A percentile compares a stretch with the other conserved stretches of the same genome.
Evolutionary conservation across 2,329 filamentous ascomycete species (phyloP).

Genomic region (Scedosporium boydii): DNA sequence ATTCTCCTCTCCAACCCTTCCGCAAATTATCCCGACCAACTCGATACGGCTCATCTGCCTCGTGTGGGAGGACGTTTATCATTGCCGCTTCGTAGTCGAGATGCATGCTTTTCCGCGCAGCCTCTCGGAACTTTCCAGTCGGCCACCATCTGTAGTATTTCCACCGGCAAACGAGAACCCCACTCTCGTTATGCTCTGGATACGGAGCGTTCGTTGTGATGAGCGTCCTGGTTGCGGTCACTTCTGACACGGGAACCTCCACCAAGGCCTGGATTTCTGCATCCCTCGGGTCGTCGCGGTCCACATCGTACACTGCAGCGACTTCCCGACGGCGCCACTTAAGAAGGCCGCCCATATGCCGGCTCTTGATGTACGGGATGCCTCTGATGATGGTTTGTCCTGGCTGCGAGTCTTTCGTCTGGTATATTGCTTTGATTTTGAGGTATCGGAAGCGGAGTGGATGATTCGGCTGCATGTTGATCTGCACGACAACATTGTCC

Average conservation of each 20-base stretch:
- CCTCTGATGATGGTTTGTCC: constrained; percentile 22
- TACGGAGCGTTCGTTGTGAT: constrained; percentile 46
- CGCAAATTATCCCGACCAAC: constrained; percentile 20
- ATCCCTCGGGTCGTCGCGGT: constrained; percentile 22
- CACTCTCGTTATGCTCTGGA: constrained; percentile 24
- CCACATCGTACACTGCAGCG: constrained; percentile 30
- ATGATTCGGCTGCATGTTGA: neutral
- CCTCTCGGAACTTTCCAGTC: constrained; percentile 8
- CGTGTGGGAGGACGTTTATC: constrained; percentile 18
- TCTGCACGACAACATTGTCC: neutral
- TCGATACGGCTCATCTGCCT: constrained; percentile 19
- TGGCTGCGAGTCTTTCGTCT: constrained; percentile 9
- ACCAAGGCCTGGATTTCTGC: constrained; percentile 26
- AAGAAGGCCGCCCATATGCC: constrained; percentile 25
- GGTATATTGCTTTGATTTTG: constrained; percentile 28
- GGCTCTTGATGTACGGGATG: constrained; percentile 24
- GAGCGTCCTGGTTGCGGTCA: constrained; percentile 33
- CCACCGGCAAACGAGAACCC: constrained; percentile 43
- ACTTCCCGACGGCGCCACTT: constrained; percentile 32
- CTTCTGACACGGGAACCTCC: constrained; percentile 27
- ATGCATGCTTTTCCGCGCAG: constrained; percentile 11
- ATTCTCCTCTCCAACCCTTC: constrained; percentile 27
- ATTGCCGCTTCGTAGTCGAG: constrained; percentile 26
- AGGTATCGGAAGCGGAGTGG: constrained; percentile 8
- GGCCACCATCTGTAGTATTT: constrained; percentile 25